Percentiles rank a stretch among this genome's conserved stretches.
phyloP scores from a whole-genome alignment of 2,329 filamentous ascomycete genomes.

The Aaosphaeria pasadenensis region DNA sequence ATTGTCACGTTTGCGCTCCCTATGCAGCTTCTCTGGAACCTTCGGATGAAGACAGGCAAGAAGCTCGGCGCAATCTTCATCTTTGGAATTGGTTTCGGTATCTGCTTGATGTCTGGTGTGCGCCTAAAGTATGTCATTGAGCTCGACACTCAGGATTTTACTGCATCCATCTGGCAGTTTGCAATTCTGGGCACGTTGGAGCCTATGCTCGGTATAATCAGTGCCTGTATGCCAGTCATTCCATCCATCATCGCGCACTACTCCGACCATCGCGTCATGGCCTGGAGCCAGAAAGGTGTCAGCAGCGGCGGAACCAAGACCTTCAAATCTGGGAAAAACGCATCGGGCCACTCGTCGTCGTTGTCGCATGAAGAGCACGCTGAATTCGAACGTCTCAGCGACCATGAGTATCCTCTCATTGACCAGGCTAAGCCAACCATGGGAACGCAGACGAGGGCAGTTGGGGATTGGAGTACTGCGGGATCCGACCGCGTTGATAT shows the following conservation, averaged over 20 bases:
- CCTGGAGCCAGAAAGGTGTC: conserved; percentile 2
- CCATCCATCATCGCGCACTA: conserved; percentile 3
- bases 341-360: no score
- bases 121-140: conserved; percentile 8
- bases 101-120: conserved; percentile 5
- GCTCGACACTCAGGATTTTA: conserved; percentile 6
- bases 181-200: conserved; percentile 8
- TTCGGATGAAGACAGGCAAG: conserved; percentile 3
- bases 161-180: conserved; percentile 5
- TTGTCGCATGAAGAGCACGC: no score
- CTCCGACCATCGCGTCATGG: conserved; percentile 1
- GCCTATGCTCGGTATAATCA: conserved; percentile 11
- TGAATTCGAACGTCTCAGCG: neutral
- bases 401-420: conserved; percentile 2
- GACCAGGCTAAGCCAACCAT: neutral
- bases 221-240: conserved; percentile 8
- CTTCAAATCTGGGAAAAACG: no score
- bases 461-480: neutral
- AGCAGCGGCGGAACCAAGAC: neutral
- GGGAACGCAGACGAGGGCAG: no score
- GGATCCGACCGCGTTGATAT: neutral
- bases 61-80: conserved; percentile 4
- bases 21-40: conserved; percentile 5
- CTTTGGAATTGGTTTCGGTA: conserved; percentile 6
- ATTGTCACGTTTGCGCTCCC: conserved; percentile 6